phyloP scores from a whole-genome alignment of 2,329 filamentous ascomycete species.

The Cercospora sojina region DNA sequence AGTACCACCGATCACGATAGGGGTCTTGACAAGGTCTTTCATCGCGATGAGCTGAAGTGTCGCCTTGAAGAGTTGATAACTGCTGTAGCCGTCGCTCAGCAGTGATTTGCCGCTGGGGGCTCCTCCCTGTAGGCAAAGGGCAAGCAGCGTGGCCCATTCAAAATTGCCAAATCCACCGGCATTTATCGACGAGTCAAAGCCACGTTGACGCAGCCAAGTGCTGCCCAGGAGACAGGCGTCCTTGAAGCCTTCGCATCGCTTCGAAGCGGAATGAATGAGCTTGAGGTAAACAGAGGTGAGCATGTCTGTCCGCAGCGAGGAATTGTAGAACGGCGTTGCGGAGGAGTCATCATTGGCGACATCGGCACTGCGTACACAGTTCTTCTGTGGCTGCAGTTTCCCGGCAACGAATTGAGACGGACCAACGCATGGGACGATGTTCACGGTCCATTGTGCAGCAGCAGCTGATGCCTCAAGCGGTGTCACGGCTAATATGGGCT shows the following conservation, averaged over 20 bases:
- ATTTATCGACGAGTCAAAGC: conserved; percentile 68
- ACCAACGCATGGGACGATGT: conserved; percentile 73
- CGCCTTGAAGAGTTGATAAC: conserved; percentile 93
- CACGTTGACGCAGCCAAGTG: conserved; percentile 85
- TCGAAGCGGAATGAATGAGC: conserved; percentile 67
- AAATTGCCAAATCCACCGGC: conserved; percentile 88
- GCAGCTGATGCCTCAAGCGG: conserved; percentile 28
- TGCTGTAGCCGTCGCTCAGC: conserved; percentile 77
- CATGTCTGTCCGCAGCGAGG: conserved; percentile 74
- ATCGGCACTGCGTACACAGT: conserved; percentile 60
- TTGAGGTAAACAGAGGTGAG: conserved; percentile 73
- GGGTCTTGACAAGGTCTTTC: conserved; percentile 66
- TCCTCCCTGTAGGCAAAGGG: conserved; percentile 76
- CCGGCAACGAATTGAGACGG: conserved; percentile 66
- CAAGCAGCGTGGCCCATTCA: conserved; percentile 81
- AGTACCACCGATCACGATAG: conserved; percentile 50
- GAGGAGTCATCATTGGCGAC: conserved; percentile 43
- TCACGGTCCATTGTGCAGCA: conserved; percentile 58
- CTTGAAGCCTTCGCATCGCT: conserved; percentile 68
- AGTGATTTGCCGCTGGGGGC: conserved; percentile 68
- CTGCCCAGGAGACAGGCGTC: conserved; percentile 85
- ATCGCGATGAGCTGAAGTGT: conserved; percentile 81
- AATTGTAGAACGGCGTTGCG: conserved; percentile 85
- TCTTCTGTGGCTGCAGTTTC: conserved; percentile 69
- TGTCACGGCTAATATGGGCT: conserved; percentile 62